A percentile compares a stretch with the other conserved stretches of the same genome.
Evolutionary conservation across 192 early-diverging fungal species (phyloP).

Genomic region (Piromyces finnis): DNA sequence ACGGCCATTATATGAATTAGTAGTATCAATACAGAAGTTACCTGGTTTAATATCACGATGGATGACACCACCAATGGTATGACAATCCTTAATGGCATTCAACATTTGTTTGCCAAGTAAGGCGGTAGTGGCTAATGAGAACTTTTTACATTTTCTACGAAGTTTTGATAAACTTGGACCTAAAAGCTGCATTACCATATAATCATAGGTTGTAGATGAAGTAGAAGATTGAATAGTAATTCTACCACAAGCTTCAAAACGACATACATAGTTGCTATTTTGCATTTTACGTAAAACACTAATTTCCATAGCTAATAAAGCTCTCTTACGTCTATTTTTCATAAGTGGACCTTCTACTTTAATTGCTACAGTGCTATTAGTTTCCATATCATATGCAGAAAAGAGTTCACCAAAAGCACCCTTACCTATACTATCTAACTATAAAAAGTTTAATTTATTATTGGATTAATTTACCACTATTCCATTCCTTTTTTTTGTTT

Average conservation of each 20-base stretch:
- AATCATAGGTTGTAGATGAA: constrained; percentile 14
- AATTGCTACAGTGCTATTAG: constrained; percentile 17
- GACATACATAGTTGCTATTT: constrained; percentile 13
- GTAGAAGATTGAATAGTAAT: constrained; percentile 8
- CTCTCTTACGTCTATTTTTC: constrained; percentile 11
- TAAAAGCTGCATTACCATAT: constrained; percentile 35
- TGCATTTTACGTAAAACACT: constrained; percentile 13
- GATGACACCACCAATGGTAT: constrained; percentile 19
- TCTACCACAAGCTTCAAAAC: constrained; percentile 14
- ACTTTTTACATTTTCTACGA: constrained; percentile 10
- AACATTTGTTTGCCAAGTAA: constrained; percentile 28
- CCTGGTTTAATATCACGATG: constrained; percentile 41
- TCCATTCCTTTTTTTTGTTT: no score
- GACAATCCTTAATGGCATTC: constrained; percentile 17
- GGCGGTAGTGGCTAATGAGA: constrained; percentile 16
- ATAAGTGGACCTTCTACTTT: constrained; percentile 24
- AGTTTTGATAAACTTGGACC: constrained; percentile 32
- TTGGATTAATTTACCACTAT: no score
- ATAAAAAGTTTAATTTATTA: no score
- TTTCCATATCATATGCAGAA: constrained; percentile 15
- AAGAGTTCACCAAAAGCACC: constrained; percentile 38
- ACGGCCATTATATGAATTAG: not conserved
- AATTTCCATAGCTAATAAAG: constrained; percentile 29
- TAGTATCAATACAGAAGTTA: constrained; percentile 14
- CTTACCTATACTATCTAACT: constrained; percentile 7